Evolutionary conservation across 2,329 filamentous ascomycete species (phyloP).

Genomic region (Scedosporium boydii): DNA sequence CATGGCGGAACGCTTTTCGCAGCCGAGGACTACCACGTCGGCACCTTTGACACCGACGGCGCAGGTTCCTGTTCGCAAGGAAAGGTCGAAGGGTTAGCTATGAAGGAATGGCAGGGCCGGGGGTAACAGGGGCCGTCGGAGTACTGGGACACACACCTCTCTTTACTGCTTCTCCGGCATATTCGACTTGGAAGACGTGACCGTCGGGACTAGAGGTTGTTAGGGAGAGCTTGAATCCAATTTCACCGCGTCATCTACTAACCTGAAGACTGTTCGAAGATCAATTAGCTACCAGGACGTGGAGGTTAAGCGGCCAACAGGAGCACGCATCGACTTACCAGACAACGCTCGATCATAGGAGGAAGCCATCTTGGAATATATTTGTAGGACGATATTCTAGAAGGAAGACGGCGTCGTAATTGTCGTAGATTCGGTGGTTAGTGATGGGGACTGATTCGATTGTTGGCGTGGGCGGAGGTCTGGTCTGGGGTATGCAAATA

Average conservation of each 20-base stretch:
- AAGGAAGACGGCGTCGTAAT: not conserved
- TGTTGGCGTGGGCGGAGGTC: slow-evolving; percentile 6
- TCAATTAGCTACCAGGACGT: slow-evolving; percentile 15
- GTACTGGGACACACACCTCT: slow-evolving; percentile 52
- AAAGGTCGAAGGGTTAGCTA: slow-evolving; percentile 6
- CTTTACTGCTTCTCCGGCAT: slow-evolving; percentile 97
- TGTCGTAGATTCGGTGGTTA: not conserved
- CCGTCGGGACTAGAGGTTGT: slow-evolving; percentile 76
- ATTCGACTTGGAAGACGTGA: slow-evolving; percentile 99
- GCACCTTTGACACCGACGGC: slow-evolving; percentile 94
- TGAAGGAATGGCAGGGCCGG: not conserved
- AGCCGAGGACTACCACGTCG: slow-evolving; percentile 91
- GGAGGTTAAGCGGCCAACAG: slow-evolving; percentile 18
- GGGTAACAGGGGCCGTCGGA: slow-evolving; percentile 2
- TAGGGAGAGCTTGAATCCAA: slow-evolving; percentile 22
- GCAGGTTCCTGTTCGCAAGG: slow-evolving; percentile 64
- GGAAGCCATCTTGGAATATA: slow-evolving; percentile 57
- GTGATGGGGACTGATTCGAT: slow-evolving; percentile 6
- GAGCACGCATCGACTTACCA: slow-evolving; percentile 51
- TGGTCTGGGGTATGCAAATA: slow-evolving; percentile 5
- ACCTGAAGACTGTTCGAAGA: slow-evolving; percentile 70
- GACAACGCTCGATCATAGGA: slow-evolving; percentile 99
- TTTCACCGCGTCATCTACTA: slow-evolving; percentile 20
- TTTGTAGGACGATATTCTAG: slow-evolving; percentile 8
- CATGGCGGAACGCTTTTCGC: slow-evolving; percentile 98